phyloP scores from a whole-genome alignment of 805 yeast genomes.

The Wickerhamomyces alni region DNA sequence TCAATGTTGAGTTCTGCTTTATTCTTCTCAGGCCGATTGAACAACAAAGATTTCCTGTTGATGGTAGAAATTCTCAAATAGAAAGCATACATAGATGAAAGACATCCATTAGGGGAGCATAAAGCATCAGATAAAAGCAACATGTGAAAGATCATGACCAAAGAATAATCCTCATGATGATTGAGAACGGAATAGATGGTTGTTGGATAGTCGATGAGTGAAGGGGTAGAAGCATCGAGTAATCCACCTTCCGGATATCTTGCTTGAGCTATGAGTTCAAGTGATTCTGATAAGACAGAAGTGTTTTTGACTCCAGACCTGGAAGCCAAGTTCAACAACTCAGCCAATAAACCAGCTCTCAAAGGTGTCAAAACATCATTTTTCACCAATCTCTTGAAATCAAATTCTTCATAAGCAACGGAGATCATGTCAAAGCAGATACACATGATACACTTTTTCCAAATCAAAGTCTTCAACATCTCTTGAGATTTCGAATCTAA shows the following conservation, averaged over 20 bases:
- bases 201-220: slow-evolving; percentile 1
- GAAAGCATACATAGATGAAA: background rate
- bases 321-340: slow-evolving; percentile 4
- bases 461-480: slow-evolving; percentile 2
- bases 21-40: background rate
- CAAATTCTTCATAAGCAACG: slow-evolving; percentile 4
- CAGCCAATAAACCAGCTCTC: slow-evolving; percentile 4
- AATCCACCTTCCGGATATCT: background rate
- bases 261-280: background rate
- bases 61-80: background rate
- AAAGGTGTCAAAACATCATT: slow-evolving; percentile 1
- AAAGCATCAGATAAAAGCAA: slow-evolving; percentile 6
- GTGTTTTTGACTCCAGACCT: slow-evolving; percentile 1
- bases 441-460: slow-evolving; percentile 4
- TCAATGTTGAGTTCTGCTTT: background rate
- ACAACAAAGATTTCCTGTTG: background rate
- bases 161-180: slow-evolving; percentile 4
- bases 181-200: slow-evolving; percentile 2
- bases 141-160: slow-evolving; percentile 9
- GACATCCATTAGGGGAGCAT: background rate
- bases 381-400: background rate
- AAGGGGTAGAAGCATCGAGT: background rate
- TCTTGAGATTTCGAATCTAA: background rate
- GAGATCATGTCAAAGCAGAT: slow-evolving; percentile 8
- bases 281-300: background rate